A percentile compares a stretch with the other conserved stretches of the same genome.
Conservation (phyloP, 2,329 filamentous ascomycete species). For the Apiospora saccharicola region DNA sequence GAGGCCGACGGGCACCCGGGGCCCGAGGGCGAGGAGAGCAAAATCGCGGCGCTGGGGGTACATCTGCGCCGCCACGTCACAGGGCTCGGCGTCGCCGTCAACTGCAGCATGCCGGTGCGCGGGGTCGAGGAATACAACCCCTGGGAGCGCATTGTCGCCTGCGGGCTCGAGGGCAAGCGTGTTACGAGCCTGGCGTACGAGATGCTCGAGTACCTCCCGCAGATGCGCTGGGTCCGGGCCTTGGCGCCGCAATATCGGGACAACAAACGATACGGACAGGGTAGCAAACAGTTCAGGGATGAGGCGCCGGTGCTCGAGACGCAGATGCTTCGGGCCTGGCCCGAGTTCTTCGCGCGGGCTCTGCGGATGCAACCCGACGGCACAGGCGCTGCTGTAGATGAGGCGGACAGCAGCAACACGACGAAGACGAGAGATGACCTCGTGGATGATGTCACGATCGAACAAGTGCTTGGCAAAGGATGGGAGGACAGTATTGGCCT, state of each 20-base stretch:
- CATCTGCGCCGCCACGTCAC: slow-evolving; percentile 85
- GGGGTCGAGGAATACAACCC: slow-evolving; percentile 53
- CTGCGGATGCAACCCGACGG: background rate
- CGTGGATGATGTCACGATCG: background rate
- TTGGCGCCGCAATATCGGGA: background rate
- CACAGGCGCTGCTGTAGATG: too few relatives aligned
- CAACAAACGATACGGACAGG: accelerated
- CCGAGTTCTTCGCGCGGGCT: background rate
- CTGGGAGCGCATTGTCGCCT: slow-evolving; percentile 82
- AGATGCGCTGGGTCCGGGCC: slow-evolving; percentile 29
- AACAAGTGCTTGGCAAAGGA: background rate
- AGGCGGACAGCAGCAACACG: background rate
- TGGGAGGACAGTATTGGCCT: background rate
- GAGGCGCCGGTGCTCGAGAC: background rate
- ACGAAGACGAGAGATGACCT: background rate
- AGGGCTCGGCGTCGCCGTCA: slow-evolving; percentile 83
- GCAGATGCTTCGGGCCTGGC: background rate
- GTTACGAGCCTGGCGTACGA: slow-evolving; percentile 77
- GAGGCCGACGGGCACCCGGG: background rate
- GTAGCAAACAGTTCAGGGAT: background rate
- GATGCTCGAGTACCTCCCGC: slow-evolving; percentile 36
- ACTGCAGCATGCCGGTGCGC: slow-evolving; percentile 68
- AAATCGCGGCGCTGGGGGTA: slow-evolving; percentile 93
- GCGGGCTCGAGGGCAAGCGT: slow-evolving; percentile 80
- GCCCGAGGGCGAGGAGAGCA: slow-evolving; percentile 55